Percentiles rank a stretch among this genome's conserved stretches.
Conservation (phyloP, 768 basidiomycete species). For the Polyporus arcularius region DNA sequence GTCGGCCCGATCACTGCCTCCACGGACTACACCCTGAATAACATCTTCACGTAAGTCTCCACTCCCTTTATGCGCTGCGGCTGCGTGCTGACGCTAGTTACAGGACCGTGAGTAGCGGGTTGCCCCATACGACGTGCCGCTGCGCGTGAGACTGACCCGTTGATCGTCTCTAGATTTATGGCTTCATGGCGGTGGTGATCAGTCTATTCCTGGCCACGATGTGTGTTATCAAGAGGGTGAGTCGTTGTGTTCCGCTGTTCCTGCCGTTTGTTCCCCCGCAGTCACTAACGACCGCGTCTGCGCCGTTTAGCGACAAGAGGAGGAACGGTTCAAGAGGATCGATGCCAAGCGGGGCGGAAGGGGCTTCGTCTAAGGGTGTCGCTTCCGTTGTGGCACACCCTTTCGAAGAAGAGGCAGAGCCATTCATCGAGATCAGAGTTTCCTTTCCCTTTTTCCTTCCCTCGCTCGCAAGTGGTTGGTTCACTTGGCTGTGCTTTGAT, state of each 20-base stretch:
- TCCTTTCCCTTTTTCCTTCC: neutral
- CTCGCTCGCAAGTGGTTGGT: neutral
- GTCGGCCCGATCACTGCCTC: conserved; percentile 66
- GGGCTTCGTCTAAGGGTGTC: conserved; percentile 68
- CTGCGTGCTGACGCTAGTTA: neutral
- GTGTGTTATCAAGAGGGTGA: conserved; percentile 86
- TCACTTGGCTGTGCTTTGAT: neutral
- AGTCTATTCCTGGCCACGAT: conserved; percentile 76
- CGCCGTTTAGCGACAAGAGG: conserved; percentile 62
- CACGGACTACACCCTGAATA: conserved; percentile 74
- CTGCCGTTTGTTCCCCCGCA: neutral
- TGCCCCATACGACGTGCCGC: neutral
- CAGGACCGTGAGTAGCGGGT: neutral
- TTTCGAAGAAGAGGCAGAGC: no score
- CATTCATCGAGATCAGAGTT: neutral
- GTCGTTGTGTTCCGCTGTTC: conserved; percentile 28
- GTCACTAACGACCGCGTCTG: neutral
- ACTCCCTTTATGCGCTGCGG: neutral
- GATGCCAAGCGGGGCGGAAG: conserved; percentile 85
- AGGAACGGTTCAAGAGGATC: conserved; percentile 85
- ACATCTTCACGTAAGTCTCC: conserved; percentile 78
- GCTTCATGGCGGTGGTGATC: conserved; percentile 79
- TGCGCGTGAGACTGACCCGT: conserved; percentile 11
- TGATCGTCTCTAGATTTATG: conserved; percentile 55
- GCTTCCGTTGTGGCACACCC: no score